Base-by-base conservation (phyloP, 495 filamentous ascomycete species). In the Mytilinidion resinicola region DNA sequence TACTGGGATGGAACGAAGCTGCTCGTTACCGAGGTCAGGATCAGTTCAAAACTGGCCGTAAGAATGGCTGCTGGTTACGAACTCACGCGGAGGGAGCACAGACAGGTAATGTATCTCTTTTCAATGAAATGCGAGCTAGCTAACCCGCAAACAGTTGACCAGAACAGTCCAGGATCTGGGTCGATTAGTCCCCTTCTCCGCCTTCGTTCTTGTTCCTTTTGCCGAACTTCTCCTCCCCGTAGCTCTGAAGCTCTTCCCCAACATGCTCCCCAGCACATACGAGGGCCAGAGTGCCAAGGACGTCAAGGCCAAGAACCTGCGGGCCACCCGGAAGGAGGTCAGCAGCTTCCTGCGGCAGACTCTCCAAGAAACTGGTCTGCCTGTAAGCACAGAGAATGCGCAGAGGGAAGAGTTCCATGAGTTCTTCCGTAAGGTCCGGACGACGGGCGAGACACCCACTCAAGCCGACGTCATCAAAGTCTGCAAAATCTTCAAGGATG, bases 1-100 rank as follows among this genome's bases (percentile, higher is more conserved):
- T 99, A 97, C 76, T 97, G 93, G 93, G 93, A 99, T 79, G 93
- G 93, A 38, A 99, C 91, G n/a, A 99, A 99, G 73, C 77, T 99
- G 61, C 78, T 99, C 64, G 90, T 88, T 21, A 87, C 88, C 0
- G 93, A 99, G 74, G 86, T 96, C 57, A 86, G 77, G 72, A 99
- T 99, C 68, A 96, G 91, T 73, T 86, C 84, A 10, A 86, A 86
- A 38, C 75, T 99, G 60, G 93, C 91, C 0, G 70, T 96, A 70
- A 96, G 96, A 78, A 99, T 99, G 93, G 92, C 91, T 9, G 91
- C 85, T 57, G 93, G 93, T 0, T 99, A 99, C 74, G 93, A 99
- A 74, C 82, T 99, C 50, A 96, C 88, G 54, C 85, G 93, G 57
- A 81, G 93, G 75, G 93, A 99, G 76, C 82, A 91, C 70, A 79